These are phyloP conservation scores for Platanus orientalis DNA, from an alignment of 164 flowering plant species.

Conservation along the genomic window DNA sequence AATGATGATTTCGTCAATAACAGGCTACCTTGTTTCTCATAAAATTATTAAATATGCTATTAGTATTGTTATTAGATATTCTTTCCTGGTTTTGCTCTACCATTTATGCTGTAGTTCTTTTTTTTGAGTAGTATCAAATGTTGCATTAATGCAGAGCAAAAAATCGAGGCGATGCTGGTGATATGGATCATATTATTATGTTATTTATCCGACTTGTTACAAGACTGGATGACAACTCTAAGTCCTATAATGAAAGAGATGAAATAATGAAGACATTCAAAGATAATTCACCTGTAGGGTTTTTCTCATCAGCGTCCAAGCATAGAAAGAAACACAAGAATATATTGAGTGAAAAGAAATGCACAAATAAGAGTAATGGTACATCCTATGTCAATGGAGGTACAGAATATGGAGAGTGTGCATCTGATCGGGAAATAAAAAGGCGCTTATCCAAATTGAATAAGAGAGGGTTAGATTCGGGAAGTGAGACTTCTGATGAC, in stretches of 20 bases:
- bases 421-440: constrained; percentile 76
- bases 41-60: neutral
- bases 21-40: too few species aligned
- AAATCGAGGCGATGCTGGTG: constrained; percentile 60
- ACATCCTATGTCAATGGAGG: constrained; percentile 38
- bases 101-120: constrained; percentile 6
- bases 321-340: constrained; percentile 53
- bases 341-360: constrained; percentile 45
- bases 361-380: constrained; percentile 47
- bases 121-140: neutral
- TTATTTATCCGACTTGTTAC: constrained; percentile 65
- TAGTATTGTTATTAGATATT: neutral
- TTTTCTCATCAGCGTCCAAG: constrained; percentile 42
- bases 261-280: constrained; percentile 46
- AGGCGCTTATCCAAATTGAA: constrained; percentile 72
- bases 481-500: constrained; percentile 88
- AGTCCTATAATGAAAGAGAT: constrained; percentile 42
- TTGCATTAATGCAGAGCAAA: constrained; percentile 45
- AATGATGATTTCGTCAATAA: too few species aligned
- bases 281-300: constrained; percentile 46
- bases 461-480: constrained; percentile 66
- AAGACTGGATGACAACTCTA: constrained; percentile 55
- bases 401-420: constrained; percentile 54
- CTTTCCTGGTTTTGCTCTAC: neutral
- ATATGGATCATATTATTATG: constrained; percentile 59